A percentile compares a stretch with the other conserved stretches of the same genome.
Evolutionary conservation across 2,329 filamentous ascomycete species (phyloP).

Genomic region (Xylariaceae sp.): DNA sequence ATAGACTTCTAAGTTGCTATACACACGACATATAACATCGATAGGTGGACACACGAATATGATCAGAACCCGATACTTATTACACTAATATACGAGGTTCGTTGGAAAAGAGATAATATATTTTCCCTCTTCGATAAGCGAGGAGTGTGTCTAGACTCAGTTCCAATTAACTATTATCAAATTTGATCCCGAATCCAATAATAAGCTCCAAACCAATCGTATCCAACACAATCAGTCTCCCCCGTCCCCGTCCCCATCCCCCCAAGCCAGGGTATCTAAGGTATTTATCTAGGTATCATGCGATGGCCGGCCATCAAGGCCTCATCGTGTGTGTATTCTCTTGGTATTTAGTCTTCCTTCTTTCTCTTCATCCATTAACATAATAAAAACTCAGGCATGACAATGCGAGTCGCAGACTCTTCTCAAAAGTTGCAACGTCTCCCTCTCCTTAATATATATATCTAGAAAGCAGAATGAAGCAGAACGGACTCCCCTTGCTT

Average conservation of each 20-base stretch:
- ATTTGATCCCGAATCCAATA: constrained; percentile 3
- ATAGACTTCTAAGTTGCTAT: constrained; percentile 9
- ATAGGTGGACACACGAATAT: not conserved
- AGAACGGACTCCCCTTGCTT: not conserved
- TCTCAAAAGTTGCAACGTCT: not conserved
- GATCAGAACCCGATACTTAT: not conserved
- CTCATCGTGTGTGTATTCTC: constrained; percentile 9
- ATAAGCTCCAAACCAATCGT: not conserved
- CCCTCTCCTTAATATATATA: constrained; percentile 19
- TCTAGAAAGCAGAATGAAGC: constrained; percentile 1
- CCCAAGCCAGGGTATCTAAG: constrained; percentile 8
- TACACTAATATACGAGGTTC: not conserved
- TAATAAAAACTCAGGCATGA: constrained; percentile 13
- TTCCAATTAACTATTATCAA: constrained; percentile 14
- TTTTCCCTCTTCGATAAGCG: not conserved
- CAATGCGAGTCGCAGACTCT: constrained; percentile 28
- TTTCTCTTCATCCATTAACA: not conserved
- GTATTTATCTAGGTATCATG: constrained; percentile 7
- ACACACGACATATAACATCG: constrained; percentile 14
- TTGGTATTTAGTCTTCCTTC: not conserved
- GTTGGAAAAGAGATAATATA: not conserved
- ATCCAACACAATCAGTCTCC: not conserved
- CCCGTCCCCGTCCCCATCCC: not conserved
- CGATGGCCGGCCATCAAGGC: constrained; percentile 25
- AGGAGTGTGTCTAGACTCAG: constrained; percentile 6